These are phyloP conservation scores for Plasmodium billcollinsi DNA, from an alignment of 169 alveolate species.

Conservation along the genomic window DNA sequence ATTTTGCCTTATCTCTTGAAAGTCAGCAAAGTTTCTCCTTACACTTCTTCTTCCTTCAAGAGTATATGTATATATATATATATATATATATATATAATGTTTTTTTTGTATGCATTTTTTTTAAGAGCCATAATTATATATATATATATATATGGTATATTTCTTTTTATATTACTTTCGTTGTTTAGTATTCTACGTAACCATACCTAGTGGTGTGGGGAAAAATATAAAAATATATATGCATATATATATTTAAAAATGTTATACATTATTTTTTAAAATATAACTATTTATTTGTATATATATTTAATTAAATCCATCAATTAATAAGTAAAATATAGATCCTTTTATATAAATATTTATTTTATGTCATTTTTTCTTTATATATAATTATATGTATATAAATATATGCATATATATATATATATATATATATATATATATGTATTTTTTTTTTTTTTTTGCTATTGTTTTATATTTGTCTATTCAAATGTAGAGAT, in stretches of 20 bases:
- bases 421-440: neutral
- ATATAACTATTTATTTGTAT: too few relatives aligned
- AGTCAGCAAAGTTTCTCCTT: slow-evolving; percentile 62
- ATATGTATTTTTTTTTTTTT: neutral
- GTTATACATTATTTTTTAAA: too few relatives aligned
- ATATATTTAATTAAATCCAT: too few relatives aligned
- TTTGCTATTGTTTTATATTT: neutral
- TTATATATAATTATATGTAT: neutral
- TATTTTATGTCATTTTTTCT: too few relatives aligned
- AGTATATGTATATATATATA: neutral
- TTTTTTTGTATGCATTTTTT: neutral
- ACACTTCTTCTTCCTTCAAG: slow-evolving; percentile 40
- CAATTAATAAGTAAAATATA: too few relatives aligned
- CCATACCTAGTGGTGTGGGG: slow-evolving; percentile 29
- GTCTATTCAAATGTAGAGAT: slow-evolving; percentile 2
- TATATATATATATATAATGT: neutral
- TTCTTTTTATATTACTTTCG: slow-evolving; percentile 25
- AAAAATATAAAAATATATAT: slow-evolving; percentile 1
- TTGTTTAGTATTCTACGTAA: slow-evolving; percentile 31
- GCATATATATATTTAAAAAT: too few relatives aligned
- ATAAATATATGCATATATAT: neutral
- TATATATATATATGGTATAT: neutral
- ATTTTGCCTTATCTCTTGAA: slow-evolving; percentile 64
- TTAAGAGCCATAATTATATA: neutral
- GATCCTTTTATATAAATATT: too few relatives aligned